Percentiles rank a stretch among this genome's conserved stretches.
These are phyloP conservation scores for Nidula microcarpa DNA, from an alignment of 768 basidiomycete genomes.

Conservation along the genomic window DNA sequence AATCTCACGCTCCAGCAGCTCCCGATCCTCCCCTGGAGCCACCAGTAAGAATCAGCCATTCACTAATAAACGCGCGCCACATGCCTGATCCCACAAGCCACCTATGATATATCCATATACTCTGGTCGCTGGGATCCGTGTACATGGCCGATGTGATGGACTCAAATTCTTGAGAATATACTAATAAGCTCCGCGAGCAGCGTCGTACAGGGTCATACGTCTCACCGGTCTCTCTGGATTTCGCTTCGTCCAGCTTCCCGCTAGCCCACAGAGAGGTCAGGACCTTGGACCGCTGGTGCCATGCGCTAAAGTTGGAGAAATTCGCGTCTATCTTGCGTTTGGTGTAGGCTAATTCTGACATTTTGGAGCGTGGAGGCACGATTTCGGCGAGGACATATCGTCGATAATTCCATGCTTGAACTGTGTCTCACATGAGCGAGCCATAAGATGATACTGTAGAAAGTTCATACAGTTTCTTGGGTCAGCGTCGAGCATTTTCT, in stretches of 20 bases:
- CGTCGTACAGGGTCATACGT: not conserved
- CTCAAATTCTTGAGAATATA: slow-evolving; percentile 70
- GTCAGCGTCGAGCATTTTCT: slow-evolving; percentile 90
- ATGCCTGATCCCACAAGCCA: slow-evolving; percentile 87
- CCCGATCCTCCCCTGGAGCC: slow-evolving; percentile 51
- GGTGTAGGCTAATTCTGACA: slow-evolving; percentile 82
- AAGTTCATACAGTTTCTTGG: slow-evolving; percentile 80
- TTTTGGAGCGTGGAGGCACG: slow-evolving; percentile 51
- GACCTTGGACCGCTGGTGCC: slow-evolving; percentile 95
- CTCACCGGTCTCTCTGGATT: slow-evolving; percentile 70
- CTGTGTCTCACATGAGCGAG: slow-evolving; percentile 35
- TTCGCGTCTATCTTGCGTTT: slow-evolving; percentile 88
- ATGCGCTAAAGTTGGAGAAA: slow-evolving; percentile 97
- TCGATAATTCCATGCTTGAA: slow-evolving; percentile 94
- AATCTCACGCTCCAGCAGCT: slow-evolving; percentile 72
- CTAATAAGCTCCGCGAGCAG: not conserved
- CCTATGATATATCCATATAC: slow-evolving; percentile 98
- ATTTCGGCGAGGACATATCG: slow-evolving; percentile 78
- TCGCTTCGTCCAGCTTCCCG: slow-evolving; percentile 45
- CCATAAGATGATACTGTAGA: not conserved
- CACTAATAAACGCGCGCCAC: slow-evolving; percentile 8
- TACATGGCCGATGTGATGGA: slow-evolving; percentile 92
- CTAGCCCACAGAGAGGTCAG: slow-evolving; percentile 61
- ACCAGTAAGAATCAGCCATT: not conserved
- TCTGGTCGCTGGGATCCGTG: slow-evolving; percentile 95